Base-by-base conservation (phyloP, 805 yeast species). In the Ogataea ramenticola region DNA sequence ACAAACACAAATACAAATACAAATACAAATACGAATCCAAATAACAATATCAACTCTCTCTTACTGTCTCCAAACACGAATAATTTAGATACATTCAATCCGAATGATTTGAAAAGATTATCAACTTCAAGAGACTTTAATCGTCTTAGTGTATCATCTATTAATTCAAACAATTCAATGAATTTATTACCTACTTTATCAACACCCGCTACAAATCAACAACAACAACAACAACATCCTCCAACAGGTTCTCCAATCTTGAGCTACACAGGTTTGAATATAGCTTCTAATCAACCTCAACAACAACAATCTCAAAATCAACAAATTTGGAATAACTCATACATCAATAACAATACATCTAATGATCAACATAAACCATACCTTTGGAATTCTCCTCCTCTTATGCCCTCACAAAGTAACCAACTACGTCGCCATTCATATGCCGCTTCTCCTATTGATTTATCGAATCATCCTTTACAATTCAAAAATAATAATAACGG, bases 221-320 rank as follows among this genome's bases (percentile, higher is more conserved):
- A n/a, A n/a, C n/a, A n/a, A n/a, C n/a, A n/a, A n/a, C n/a, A n/a
- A n/a, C n/a, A n/a, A n/a, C n/a, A n/a, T n/a, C n/a, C n/a, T 8
- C 55, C 61, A 12, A 49, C 54, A 8, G 52, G 56, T 2, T 56
- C 59, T 17, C 61, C 61, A 11, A 39, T 53, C 15, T 39, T 53
- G 9, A 43, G 41, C n/a, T 46, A 45, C 26, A 44, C 56, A 2
- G 47, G 33, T 3, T 12, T 47, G 21, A 42, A 47, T 38, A 36
- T 40, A 41, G 6, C 26, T n/a, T 32, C 38, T 20, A 17, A 6
- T 38, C 32, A 27, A 27, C 27, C 24, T 16, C 39, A 36, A 19
- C 21, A 37, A 9, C 31, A 9, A 21, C 37, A 34, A n/a, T 7
- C 10, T n/a, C 37, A 34, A 20, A 24, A 10, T 24, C 37, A 34